Base-by-base conservation (phyloP, 2,329 filamentous ascomycete genomes). In the Torrubiellomyces zombiae region DNA sequence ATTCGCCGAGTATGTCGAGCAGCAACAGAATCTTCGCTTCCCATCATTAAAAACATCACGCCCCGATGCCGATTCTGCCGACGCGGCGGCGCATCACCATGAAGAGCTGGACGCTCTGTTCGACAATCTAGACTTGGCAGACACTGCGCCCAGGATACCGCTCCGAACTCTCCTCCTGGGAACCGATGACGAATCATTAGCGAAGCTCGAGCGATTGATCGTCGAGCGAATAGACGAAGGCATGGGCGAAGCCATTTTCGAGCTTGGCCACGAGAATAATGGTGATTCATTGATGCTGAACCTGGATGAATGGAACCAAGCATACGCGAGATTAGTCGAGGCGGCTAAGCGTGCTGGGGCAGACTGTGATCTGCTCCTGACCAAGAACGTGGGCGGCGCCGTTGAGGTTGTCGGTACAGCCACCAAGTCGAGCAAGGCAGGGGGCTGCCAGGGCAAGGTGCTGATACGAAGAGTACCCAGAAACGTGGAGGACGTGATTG, bases 1-100 rank as follows among this genome's bases (percentile, higher is more conserved):
- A 41, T 98, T 98, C 48, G 83, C 85, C 50, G 89, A 98, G 43
- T 95, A 94, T 43, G 89, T 94, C 36, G 83, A 95, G 51, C 78
- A 83, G 48, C 85, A 95, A 48, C 89, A 95, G 51, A 73, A 74
- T 9, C 53, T 75, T 24, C 74, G 78, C 28, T 74, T 70, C 38
- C 66, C 67, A 2, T 45, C 44, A 21, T 43, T 55, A 18, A 37
- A 43, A 17, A 28, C 32, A 12, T 24, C 38, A 10, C 28, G 41
- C 3, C 25, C 28, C 42, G 35, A 37, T 10, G 42, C 45, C 9
- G 35, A 46, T 7, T 40, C 47, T 13, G 25, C 36, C 25, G 33
- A 47, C 18, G 34, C 45, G 24, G 26, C 44, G 11, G 31, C 34
- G 10, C 48, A 79, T 40, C 74, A 61, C 34, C 51, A 89, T 35